Base-by-base conservation (phyloP, 2,329 filamentous ascomycete species). In the Cladosporium sp. region DNA sequence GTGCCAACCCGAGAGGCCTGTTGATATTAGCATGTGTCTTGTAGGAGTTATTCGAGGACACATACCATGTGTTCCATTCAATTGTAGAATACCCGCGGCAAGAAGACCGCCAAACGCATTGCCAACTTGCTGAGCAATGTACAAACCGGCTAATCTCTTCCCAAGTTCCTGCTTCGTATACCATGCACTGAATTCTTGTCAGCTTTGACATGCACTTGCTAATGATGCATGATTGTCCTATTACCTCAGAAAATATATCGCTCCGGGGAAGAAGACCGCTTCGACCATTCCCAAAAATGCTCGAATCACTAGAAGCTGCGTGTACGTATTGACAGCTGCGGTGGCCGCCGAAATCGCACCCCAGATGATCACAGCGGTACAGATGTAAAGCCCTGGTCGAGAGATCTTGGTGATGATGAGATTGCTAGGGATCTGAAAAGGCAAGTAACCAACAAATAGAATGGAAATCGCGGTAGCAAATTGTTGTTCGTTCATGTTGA, bases 1-100 rank as follows among this genome's bases (percentile, higher is more conserved):
- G 45, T 87, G 75, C 88, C 88, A 93, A 7, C 85, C 88, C 1
- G 68, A 60, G 61, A 91, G 92, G 19, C 82, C 82, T 11, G 74
- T 11, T 7, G 24, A 43, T 12, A 68, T n/a, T 15, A 18, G 18
- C 3, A 36, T 18, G 13, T 34, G 27, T 20, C 42, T 36, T n/a
- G 22, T n/a, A n/a, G n/a, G n/a, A n/a, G 22, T 4, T 9, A 27
- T 34, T 36, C 8, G 7, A 11, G 24, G 40, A n/a, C 4, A 68
- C 3, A 83, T 68, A 1, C 83, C 84, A 7, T 68, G 68, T 0
- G 68, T 68, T 2, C 79, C 75, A 77, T 72, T 73, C 77, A 1
- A 67, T 72, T 73, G 70, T 0, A 80, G 83, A 50, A 90, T 86
- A 6, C 84, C 74, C 2, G 77, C 77, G 6, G 75, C 76, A 47